Evolutionary conservation across 202 grass and related monocot genomes (phyloP).

Genomic region (Digitaria exilis): DNA sequence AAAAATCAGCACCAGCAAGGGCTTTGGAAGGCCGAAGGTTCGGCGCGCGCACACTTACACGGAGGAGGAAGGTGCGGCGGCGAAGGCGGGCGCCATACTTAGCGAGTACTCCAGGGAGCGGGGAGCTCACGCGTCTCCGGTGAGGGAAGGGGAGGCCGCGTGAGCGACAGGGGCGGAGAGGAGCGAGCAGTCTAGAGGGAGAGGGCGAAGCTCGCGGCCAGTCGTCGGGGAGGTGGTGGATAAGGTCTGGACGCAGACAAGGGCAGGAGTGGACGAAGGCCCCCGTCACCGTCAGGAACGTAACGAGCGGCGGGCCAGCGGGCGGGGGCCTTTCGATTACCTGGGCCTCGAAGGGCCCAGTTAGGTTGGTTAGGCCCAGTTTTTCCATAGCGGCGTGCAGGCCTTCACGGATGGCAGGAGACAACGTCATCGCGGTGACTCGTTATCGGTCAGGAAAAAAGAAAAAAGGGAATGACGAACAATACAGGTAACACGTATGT

Average conservation of each 20-base stretch:
- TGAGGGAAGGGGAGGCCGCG: not conserved
- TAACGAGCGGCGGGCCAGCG: too few species aligned
- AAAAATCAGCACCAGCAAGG: not conserved
- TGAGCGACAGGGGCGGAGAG: not conserved
- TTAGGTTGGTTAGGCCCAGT: too few species aligned
- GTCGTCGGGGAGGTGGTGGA: conserved; percentile 21
- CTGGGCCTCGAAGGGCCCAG: too few species aligned
- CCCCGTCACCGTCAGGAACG: too few species aligned
- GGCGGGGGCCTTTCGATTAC: too few species aligned
- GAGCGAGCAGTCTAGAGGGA: not conserved
- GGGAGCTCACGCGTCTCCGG: not conserved
- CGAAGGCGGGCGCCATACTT: conserved; percentile 25
- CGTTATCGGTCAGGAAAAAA: too few species aligned
- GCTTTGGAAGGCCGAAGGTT: not conserved
- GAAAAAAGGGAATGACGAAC: not conserved
- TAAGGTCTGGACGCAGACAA: conserved; percentile 13
- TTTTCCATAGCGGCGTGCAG: too few species aligned
- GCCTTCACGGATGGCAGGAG: too few species aligned
- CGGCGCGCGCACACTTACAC: conserved; percentile 13
- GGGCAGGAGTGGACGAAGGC: too few species aligned
- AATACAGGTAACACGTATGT: not conserved
- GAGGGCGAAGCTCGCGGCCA: not conserved
- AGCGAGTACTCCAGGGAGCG: not conserved
- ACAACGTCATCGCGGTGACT: too few species aligned
- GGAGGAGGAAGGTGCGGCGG: conserved; percentile 20